Evolutionary conservation across 331 rosid species (phyloP), one percentile per base, ranked within the genome.

Genomic region (Malus hybrid): DNA sequence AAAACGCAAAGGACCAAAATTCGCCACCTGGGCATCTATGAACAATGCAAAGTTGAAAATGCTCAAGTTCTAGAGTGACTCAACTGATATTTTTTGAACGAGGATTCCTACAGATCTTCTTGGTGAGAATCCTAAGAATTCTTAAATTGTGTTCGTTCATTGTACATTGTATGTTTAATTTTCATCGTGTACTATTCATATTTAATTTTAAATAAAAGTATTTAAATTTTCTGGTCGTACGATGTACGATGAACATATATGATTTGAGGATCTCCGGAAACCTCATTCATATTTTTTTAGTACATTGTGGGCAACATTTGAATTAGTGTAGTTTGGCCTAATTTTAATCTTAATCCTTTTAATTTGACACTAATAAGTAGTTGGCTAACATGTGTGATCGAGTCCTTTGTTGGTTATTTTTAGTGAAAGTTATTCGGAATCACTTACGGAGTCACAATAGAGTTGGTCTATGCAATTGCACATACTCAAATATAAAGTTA

Each of bases 61-160:
- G 19, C 32, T 29, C 12, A 14, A 15, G 6, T 29, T 6, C 19
- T 3, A 1, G 14, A 7, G 10, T 29, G 0, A 15, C 12, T 7
- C 22, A 5, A 15, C 10, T 2, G 16, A 52, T 52, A 39, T 39
- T 39, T 39, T 39, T 39, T 39, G 11, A 39, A 39, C 2, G 12
- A 39, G 44, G 12, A 39, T 9, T 0, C 12, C 3, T 36, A 0
- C 0, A 1, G 3, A 7, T 36, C 0, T 0, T 36, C 0, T 7
- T 36, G 7, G 42, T 36, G 4, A 36, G 44, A 0, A 36, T 36
- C 0, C 0, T 36, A 36, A 36, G 11, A 0, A 9, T 39, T 0
- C 0, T 36, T 0, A 7, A 34, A 34, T 34, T 0, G 10, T 7
- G 3, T 34, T 0, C 7, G 7, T 33, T 33, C 2, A 34, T 34